Percentiles rank a stretch among this genome's conserved stretches.
These are phyloP conservation scores for Penicillium canescens DNA, from an alignment of 495 filamentous ascomycete species.

Conservation along the genomic window DNA sequence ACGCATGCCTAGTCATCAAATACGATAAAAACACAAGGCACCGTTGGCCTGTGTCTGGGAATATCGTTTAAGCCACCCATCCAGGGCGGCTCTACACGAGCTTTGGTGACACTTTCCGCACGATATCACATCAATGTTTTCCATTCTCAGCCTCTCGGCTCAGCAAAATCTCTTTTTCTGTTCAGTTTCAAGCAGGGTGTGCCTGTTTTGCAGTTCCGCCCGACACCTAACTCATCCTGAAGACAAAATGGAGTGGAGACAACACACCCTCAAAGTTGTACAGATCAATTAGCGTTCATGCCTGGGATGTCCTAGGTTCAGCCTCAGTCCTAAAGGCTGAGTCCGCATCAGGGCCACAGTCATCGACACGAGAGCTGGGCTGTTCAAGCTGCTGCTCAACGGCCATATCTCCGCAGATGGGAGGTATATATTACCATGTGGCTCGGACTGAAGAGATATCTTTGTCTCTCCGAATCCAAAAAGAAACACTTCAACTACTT, in stretches of 20 bases:
- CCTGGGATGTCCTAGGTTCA: slow-evolving; percentile 11
- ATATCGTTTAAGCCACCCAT: slow-evolving; percentile 10
- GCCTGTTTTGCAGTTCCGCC: neutral
- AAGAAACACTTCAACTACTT: neutral
- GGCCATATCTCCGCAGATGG: neutral
- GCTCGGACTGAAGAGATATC: slow-evolving; percentile 1
- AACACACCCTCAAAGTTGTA: slow-evolving; percentile 15
- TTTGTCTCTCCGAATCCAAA: neutral
- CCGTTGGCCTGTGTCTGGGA: neutral
- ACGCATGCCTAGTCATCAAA: slow-evolving; percentile 26
- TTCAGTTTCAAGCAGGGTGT: neutral
- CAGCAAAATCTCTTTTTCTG: neutral
- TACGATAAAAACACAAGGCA: neutral
- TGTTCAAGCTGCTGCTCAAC: neutral
- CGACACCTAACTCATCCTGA: neutral
- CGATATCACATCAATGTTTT: neutral
- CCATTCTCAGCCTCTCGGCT: neutral
- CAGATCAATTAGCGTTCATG: slow-evolving; percentile 11
- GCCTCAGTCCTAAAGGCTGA: slow-evolving; percentile 18
- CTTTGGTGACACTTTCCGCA: slow-evolving; percentile 14
- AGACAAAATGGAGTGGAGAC: neutral
- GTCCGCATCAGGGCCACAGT: slow-evolving; percentile 24
- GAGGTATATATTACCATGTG: slow-evolving; percentile 19
- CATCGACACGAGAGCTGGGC: slow-evolving; percentile 12
- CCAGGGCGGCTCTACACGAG: neutral